These are phyloP conservation scores for Leucoagaricus sp. DNA, from an alignment of 1,284 basidiomycete genomes.

Conservation along the genomic window DNA sequence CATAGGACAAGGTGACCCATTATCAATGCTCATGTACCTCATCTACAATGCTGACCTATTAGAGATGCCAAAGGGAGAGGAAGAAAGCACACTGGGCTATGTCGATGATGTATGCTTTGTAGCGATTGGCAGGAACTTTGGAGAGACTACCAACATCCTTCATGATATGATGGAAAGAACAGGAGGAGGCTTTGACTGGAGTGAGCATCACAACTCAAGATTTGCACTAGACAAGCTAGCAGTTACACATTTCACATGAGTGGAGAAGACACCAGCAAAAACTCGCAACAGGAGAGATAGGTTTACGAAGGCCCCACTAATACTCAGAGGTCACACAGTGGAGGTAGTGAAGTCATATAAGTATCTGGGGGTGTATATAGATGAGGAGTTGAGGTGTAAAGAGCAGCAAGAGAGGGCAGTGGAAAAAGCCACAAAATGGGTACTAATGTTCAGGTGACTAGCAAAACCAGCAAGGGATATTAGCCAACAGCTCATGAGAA, in stretches of 20 bases:
- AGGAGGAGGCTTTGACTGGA: constrained; percentile 28
- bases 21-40: constrained; percentile 27
- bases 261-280: background rate
- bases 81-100: constrained; percentile 20
- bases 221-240: constrained; percentile 27
- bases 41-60: constrained; percentile 29
- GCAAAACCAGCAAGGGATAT: constrained; percentile 22
- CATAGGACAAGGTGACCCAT: constrained; percentile 31
- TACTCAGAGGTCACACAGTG: constrained; percentile 8
- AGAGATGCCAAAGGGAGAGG: constrained; percentile 14
- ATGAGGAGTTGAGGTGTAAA: constrained; percentile 32
- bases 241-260: constrained; percentile 22
- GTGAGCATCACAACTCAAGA: constrained; percentile 25
- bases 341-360: constrained; percentile 21
- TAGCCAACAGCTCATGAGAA: constrained; percentile 18
- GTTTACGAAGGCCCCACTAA: constrained; percentile 4
- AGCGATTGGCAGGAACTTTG: constrained; percentile 17
- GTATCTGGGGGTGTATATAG: constrained; percentile 36
- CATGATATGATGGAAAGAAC: constrained; percentile 27
- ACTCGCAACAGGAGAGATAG: background rate
- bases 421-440: constrained; percentile 29
- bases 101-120: constrained; percentile 21
- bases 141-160: constrained; percentile 19
- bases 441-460: constrained; percentile 20
- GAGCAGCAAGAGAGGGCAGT: constrained; percentile 29